Evolutionary conservation across 768 basidiomycete genomes (phyloP), one percentile per base, ranked within the genome.

Genomic region (Suillus variegatus): DNA sequence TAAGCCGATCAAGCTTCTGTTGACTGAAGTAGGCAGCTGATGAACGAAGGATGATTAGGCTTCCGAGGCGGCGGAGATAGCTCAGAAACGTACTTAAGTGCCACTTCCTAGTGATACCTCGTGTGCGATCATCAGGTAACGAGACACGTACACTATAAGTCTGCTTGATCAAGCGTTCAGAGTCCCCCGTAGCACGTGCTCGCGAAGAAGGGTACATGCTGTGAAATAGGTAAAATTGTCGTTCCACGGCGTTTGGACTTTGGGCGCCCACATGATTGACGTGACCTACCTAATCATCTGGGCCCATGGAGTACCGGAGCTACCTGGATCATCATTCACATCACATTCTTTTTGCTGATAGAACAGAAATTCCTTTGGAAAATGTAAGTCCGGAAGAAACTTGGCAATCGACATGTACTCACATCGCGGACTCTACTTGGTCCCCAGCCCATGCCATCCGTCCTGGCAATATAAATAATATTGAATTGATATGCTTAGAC

Each of bases 1-100:
- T 81, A 49, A 94, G 85, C 63, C 82, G 82, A 73, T 91, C 89
- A 65, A 93, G 79, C 64, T 84, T 89, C 71, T 86, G 86, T 71
- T 91, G 91, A 70, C 89, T 92, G 76, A 92, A 94, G 81, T 94
- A 94, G 56, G 92, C 92, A 66, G 92, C 92, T 94, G 72, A 64
- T 57, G 67, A 61, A 32, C 55, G 51, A 55, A 62, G 51, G 60
- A 63, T 71, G 60, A 64, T 71, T 62, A 64, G 49, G 35, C 58
- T 55, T 40, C 58, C 14, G 63, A 57, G 61, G 43, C 66, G 69
- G 61, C 74, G 76, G 74, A 70, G 73, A 76, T 75, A 69, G 70
- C 68, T 72, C 65, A 74, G 73, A 74, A 65, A 79, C 82, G 65
- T 69, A 85, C 84, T 85, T 56, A 85, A 76, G 69, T 85, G 84